phyloP scores from a whole-genome alignment of 176 grass and related monocot species.

The Sorghum bicolor region Sorghum_bicolor_NCBIv3 NC_012879.2:55225501-55226000 shows the following conservation, averaged over 20 bases:
- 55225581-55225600: not conserved
- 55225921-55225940: conserved; percentile 65
- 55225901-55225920: conserved; percentile 37
- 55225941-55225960: conserved; percentile 60
- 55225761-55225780: not conserved
- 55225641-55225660: not conserved
- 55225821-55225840: conserved; percentile 6
- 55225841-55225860: conserved; percentile 9
- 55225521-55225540: not conserved
- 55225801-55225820: not conserved
- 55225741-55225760: not conserved
- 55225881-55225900: conserved; percentile 46
- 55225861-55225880: conserved; percentile 7
- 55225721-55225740: not conserved
- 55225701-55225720: not conserved
- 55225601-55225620: not conserved
- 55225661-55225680: conserved; percentile 6
- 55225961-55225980: conserved; percentile 56
- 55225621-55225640: not conserved
- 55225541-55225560: not conserved
- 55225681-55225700: not conserved
- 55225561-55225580: not conserved
- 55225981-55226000: conserved; percentile 64
- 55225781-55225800: not conserved
- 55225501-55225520: not conserved